phyloP scores from a whole-genome alignment of 495 filamentous ascomycete genomes.

The Annulohypoxylon bovei region DNA sequence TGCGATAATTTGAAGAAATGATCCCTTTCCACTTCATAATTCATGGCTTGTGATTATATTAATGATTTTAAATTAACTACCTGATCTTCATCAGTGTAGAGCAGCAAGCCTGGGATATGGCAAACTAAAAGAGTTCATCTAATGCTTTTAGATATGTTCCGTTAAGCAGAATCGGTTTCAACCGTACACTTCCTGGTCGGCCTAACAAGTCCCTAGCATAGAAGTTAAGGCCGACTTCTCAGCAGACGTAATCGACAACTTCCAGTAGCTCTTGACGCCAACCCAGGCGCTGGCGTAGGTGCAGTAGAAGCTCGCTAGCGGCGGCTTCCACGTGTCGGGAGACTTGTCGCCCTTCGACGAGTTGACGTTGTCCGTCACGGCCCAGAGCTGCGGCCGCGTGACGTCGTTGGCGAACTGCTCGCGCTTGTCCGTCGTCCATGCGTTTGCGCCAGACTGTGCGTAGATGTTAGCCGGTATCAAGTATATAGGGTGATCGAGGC shows the following conservation, averaged over 20 bases:
- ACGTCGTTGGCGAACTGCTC: slow-evolving; percentile 78
- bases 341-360: slow-evolving; percentile 72
- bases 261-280: slow-evolving; percentile 71
- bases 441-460: slow-evolving; percentile 58
- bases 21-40: neutral
- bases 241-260: slow-evolving; percentile 64
- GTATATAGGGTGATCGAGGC: too few relatives aligned
- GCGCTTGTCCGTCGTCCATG: slow-evolving; percentile 70
- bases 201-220: slow-evolving; percentile 73
- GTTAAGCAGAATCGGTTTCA: neutral
- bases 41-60: neutral
- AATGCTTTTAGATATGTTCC: neutral
- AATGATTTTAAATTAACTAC: neutral
- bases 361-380: slow-evolving; percentile 80
- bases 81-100: neutral
- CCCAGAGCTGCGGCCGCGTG: slow-evolving; percentile 72
- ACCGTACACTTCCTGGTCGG: neutral
- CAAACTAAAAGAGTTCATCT: neutral
- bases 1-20: slow-evolving; percentile 16
- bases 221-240: slow-evolving; percentile 70
- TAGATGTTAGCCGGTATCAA: neutral
- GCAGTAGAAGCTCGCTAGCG: slow-evolving; percentile 73
- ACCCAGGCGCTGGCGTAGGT: slow-evolving; percentile 79
- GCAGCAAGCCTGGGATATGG: neutral
- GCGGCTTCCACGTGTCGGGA: slow-evolving; percentile 79